Evolutionary conservation across 495 filamentous ascomycete genomes (phyloP).

Genomic region (Xylaria cubensis): DNA sequence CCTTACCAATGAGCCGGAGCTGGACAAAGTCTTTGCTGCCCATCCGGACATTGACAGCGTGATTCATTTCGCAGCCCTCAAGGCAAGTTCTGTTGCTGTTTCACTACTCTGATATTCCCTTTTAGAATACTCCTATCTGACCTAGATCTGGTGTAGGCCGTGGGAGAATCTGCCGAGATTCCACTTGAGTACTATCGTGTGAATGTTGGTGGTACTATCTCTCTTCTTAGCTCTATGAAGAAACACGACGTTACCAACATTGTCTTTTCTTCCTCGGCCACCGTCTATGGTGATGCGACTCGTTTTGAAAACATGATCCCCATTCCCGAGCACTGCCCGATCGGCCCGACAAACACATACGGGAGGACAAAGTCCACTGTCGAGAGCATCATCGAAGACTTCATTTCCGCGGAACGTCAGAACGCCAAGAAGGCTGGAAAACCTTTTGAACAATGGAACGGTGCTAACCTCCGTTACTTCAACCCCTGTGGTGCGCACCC

Average conservation of each 20-base stretch:
- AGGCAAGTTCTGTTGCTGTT: slow-evolving; percentile 63
- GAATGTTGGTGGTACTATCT: slow-evolving; percentile 93
- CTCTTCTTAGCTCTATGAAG: slow-evolving; percentile 85
- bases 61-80: slow-evolving; percentile 97
- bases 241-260: slow-evolving; percentile 92
- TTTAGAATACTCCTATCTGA: slow-evolving; percentile 7
- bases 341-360: slow-evolving; percentile 96
- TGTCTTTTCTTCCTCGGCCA: slow-evolving; percentile 86
- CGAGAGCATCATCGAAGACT: slow-evolving; percentile 89
- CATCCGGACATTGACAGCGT: slow-evolving; percentile 96
- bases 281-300: slow-evolving; percentile 97
- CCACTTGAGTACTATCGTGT: slow-evolving; percentile 97
- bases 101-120: slow-evolving; percentile 16
- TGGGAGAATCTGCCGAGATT: slow-evolving; percentile 94
- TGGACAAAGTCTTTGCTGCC: slow-evolving; percentile 87
- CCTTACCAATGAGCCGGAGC: slow-evolving; percentile 79
- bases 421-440: slow-evolving; percentile 82
- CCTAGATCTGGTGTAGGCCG: slow-evolving; percentile 64
- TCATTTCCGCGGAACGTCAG: slow-evolving; percentile 85
- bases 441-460: slow-evolving; percentile 84
- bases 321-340: slow-evolving; percentile 95
- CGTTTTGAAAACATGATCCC: slow-evolving; percentile 98
- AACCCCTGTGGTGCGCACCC: slow-evolving; percentile 96
- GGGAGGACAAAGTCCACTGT: slow-evolving; percentile 93
- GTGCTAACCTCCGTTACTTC: slow-evolving; percentile 92